Conservation (phyloP, 2,329 filamentous ascomycete species). For the Cercospora zeina region DNA sequence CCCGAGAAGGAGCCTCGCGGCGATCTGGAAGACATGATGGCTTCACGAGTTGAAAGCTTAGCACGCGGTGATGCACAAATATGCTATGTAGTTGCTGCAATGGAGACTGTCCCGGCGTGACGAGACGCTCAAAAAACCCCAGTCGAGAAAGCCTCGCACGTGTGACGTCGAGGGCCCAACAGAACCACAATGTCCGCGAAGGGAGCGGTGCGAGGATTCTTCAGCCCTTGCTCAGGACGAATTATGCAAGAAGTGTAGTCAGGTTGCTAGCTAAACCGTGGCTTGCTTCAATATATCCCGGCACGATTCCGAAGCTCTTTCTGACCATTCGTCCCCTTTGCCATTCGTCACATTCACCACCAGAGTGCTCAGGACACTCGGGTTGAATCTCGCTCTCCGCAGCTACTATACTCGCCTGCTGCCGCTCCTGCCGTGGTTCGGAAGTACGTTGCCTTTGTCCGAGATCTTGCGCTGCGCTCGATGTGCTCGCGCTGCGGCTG, state of each 20-base stretch:
- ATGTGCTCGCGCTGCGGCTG: neutral
- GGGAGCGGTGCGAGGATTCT: slow-evolving; percentile 15
- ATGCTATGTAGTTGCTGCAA: slow-evolving; percentile 30
- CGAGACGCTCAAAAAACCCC: slow-evolving; percentile 4
- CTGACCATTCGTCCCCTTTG: slow-evolving; percentile 27
- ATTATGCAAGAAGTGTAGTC: slow-evolving; percentile 32
- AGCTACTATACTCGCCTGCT: neutral
- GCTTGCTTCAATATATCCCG: slow-evolving; percentile 12
- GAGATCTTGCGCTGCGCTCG: neutral
- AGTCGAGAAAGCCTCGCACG: slow-evolving; percentile 9
- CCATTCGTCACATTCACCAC: neutral
- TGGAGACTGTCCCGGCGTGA: slow-evolving; percentile 13
- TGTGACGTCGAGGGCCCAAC: slow-evolving; percentile 6
- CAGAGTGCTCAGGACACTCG: neutral
- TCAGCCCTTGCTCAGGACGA: slow-evolving; percentile 27
- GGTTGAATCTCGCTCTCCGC: neutral
- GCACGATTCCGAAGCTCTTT: slow-evolving; percentile 35
- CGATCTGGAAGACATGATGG: slow-evolving; percentile 59
- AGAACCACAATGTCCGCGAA: slow-evolving; percentile 2
- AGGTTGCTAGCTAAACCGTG: slow-evolving; percentile 52
- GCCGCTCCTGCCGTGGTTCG: neutral
- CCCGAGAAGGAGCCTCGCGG: slow-evolving; percentile 43
- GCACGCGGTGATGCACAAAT: slow-evolving; percentile 30
- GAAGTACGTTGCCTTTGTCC: neutral
- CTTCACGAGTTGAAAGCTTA: slow-evolving; percentile 27